A percentile compares a stretch with the other conserved stretches of the same genome.
These are phyloP conservation scores for Oemleria cerasiformis DNA, from an alignment of 306 rosid species.

Conservation along the genomic window DNA sequence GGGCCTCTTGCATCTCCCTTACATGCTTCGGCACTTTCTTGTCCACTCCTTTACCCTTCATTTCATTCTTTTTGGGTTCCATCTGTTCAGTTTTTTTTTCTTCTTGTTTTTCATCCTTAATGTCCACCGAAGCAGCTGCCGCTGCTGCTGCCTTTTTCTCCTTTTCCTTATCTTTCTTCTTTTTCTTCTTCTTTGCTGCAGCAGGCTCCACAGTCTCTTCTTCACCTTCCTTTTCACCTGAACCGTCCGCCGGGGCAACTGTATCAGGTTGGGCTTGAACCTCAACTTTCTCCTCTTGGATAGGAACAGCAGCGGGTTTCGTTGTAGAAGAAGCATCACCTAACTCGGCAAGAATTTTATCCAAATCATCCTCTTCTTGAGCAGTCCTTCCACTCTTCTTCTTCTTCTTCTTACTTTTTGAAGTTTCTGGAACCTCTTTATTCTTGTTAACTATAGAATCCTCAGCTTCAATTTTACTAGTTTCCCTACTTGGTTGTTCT, in stretches of 20 bases:
- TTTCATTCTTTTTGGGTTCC: constrained; percentile 68
- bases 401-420: constrained; percentile 87
- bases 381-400: constrained; percentile 92
- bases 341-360: constrained; percentile 89
- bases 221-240: constrained; percentile 69
- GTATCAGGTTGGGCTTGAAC: constrained; percentile 40
- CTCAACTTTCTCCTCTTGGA: constrained; percentile 51
- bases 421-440: constrained; percentile 57
- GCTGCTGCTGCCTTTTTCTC: constrained; percentile 75
- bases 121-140: constrained; percentile 45
- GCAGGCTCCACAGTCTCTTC: constrained; percentile 80
- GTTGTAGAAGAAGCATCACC: constrained; percentile 51
- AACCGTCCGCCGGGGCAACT: constrained; percentile 37
- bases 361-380: constrained; percentile 98
- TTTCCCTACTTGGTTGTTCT: constrained; percentile 37
- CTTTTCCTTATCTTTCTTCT: constrained; percentile 81
- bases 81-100: constrained; percentile 39
- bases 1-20: constrained; percentile 96
- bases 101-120: constrained; percentile 40
- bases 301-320: constrained; percentile 42
- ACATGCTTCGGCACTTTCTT: constrained; percentile 98
- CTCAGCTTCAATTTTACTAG: constrained; percentile 32
- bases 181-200: constrained; percentile 95
- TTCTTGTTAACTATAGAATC: constrained; percentile 37
- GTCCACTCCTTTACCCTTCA: constrained; percentile 67